Conservation (phyloP, 164 flowering plant species). For the Aristolochia fimbriata region DNA sequence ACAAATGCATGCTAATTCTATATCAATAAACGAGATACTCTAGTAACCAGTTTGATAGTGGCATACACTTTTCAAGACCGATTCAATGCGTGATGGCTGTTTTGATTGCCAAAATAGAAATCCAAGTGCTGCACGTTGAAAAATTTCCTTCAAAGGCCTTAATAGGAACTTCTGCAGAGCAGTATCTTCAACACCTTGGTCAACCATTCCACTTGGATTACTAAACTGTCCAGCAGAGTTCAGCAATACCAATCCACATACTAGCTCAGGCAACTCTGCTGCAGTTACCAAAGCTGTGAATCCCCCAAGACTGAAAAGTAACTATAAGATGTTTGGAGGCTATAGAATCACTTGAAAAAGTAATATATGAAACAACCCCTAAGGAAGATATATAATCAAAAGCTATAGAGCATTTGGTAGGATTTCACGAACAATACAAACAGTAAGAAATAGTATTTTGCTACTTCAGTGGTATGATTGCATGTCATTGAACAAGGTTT, state of each 20-base stretch:
- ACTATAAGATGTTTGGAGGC: not conserved
- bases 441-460: too few relatives aligned
- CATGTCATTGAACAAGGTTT: too few relatives aligned
- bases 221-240: slow-evolving; percentile 96
- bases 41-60: not conserved
- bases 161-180: slow-evolving; percentile 38
- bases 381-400: too few relatives aligned
- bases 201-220: slow-evolving; percentile 23
- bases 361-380: too few relatives aligned
- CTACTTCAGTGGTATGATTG: too few relatives aligned
- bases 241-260: slow-evolving; percentile 62
- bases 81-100: slow-evolving; percentile 79
- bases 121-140: slow-evolving; percentile 83
- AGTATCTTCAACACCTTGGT: slow-evolving; percentile 31
- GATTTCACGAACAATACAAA: too few relatives aligned
- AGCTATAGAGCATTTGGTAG: too few relatives aligned
- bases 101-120: slow-evolving; percentile 94
- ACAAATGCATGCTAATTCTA: too few relatives aligned
- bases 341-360: too few relatives aligned
- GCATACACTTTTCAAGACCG: slow-evolving; percentile 84
- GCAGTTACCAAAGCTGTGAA: slow-evolving; percentile 83
- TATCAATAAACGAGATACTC: not conserved
- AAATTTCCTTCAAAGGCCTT: slow-evolving; percentile 74
- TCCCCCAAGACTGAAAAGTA: slow-evolving; percentile 83
- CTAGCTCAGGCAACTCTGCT: slow-evolving; percentile 58